Base-by-base conservation (phyloP, 352 stramenopile species). In the Peronosclerospora sorghi region DNA sequence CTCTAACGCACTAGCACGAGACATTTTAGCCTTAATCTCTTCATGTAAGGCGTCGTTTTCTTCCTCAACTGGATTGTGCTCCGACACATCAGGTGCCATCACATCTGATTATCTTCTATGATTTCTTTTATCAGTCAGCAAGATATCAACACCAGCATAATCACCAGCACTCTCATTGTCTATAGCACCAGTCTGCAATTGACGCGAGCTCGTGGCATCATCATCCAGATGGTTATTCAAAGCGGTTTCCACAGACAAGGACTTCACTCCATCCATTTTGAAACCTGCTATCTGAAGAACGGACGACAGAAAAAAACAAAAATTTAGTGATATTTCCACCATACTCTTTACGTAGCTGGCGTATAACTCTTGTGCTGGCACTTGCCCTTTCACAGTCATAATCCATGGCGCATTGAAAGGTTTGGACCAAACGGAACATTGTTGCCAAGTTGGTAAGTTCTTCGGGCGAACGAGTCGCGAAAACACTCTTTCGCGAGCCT, bases 381-480 rank as follows among this genome's bases (percentile, higher is more conserved):
- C 35, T 24, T 69, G 51, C 12, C 59, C 49, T 40, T 68, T 66
- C 35, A 65, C 56, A 41, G 32, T 52, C 13, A 17, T 32, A 35
- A 71, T 45, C 61, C 53, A 71, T 19, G 61, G 49, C 3, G 29
- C 43, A 12, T 56, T 52, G 42, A 67, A 70, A 14, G 42, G 51
- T 17, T 53, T 42, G 8, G 62, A 62, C 12, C 64, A 76, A 49
- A 76, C 73, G 61, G 5, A 79, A 36, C 37, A 75, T 34, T 35
- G 47, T 56, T 26, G 35, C 36, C 20, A 79, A 38, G 14, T 52
- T 46, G 5, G 66, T 21, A 12, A 63, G 12, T 17, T 62, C 41
- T 3, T 42, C 34, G 15, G 42, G 20, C 0, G 61, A 73, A 5
- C 47, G 19, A 21, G 41, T 65, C 2, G 40, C 37, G 4, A 69